Conservation (phyloP, 805 yeast genomes). For the Wickerhamiella galacta region DNA sequence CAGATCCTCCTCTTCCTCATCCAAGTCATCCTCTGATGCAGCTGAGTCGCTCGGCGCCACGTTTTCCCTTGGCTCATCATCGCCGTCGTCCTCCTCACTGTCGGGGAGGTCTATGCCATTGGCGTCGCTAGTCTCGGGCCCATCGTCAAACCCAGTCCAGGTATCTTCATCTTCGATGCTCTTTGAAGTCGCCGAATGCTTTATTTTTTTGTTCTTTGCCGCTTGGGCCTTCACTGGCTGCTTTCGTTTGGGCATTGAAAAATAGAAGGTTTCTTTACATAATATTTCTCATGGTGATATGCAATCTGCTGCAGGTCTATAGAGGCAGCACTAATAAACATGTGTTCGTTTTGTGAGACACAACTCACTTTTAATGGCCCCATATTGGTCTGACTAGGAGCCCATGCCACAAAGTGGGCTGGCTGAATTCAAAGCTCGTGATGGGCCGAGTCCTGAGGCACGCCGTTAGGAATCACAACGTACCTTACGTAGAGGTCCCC, state of each 20-base stretch:
- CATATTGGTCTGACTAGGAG: too few relatives aligned
- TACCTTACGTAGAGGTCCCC: conserved; percentile 36
- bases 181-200: not conserved
- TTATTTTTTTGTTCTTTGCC: not conserved
- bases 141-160: not conserved
- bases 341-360: too few relatives aligned
- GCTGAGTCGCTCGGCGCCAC: conserved; percentile 5
- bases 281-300: not conserved
- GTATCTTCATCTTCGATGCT: not conserved
- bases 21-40: conserved; percentile 9
- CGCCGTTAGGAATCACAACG: conserved; percentile 19
- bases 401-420: too few relatives aligned
- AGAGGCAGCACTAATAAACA: too few relatives aligned
- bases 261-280: not conserved
- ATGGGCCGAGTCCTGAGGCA: not conserved
- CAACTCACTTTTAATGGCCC: too few relatives aligned
- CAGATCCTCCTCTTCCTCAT: conserved; percentile 12
- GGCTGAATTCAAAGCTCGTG: conserved; percentile 1
- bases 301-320: too few relatives aligned
- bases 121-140: not conserved
- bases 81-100: conserved; percentile 7
- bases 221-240: not conserved
- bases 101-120: not conserved
- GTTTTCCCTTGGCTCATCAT: not conserved
- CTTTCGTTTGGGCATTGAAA: conserved; percentile 1